Base-by-base conservation (phyloP, 331 rosid species). In the Phaseolus coccineus region DNA sequence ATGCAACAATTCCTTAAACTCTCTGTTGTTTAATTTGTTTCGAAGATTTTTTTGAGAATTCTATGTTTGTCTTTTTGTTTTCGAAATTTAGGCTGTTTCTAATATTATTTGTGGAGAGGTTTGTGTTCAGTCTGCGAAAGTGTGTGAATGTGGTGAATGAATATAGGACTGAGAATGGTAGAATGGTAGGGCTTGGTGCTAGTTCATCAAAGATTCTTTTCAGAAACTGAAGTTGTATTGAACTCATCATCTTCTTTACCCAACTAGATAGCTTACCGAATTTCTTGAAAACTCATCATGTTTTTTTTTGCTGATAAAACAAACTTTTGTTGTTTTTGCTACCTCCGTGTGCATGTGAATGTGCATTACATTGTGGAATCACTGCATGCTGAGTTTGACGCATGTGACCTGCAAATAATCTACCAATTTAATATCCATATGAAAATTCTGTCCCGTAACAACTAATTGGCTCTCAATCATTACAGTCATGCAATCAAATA, bases 231-330 rank as follows among this genome's bases (percentile, higher is more conserved):
- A 31, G 80, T 57, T 52, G 37, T 16, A 4, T 42, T 70, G 65
- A 73, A 59, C 30, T 80, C 51, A 40, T 61, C 42, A 14, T 62
- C 65, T 52, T 69, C 37, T 30, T 77, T 82, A 33, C 74, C 37
- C 42, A 70, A 71, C 47, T 14, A 65, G 56, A 53, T 56, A 53
- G 44, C 44, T 39, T 39, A 1, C 10, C 1, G 44, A 39, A 39
- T 39, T 39, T 39, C 44, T 39, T 6, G 44, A 39, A 39, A 39
- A 39, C 10, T 19, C 22, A 19, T 19, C 22, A 19, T 19, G 22
- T 19, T 19, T 19, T 19, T 19, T 19, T 19, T 19, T 19, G 22
- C 22, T 19, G 22, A 19, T 19, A 19, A 19, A 19, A 19, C 22
- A 19, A 19, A 19, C 22, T 19, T 19, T 19, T 19, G 22, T 19